phyloP scores from a whole-genome alignment of 1,284 basidiomycete species.

The Leccinum fallax region DNA sequence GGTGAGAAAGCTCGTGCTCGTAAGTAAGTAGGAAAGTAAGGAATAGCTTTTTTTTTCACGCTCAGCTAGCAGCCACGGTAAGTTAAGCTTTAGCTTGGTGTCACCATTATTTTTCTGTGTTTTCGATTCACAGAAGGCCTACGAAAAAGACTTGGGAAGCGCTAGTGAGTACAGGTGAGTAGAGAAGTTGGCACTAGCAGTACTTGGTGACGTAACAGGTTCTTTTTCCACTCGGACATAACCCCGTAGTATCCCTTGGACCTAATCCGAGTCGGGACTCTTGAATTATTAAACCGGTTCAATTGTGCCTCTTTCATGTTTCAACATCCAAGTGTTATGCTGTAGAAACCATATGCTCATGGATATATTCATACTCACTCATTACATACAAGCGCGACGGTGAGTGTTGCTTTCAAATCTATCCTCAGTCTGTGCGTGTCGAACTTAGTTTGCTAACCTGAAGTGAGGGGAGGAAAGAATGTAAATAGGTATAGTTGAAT shows the following conservation, averaged over 20 bases:
- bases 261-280: background rate
- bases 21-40: too few relatives aligned
- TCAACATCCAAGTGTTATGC: background rate
- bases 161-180: too few relatives aligned
- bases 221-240: too few relatives aligned
- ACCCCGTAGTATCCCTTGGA: background rate
- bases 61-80: too few relatives aligned
- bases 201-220: too few relatives aligned
- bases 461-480: too few relatives aligned
- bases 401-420: constrained; percentile 29
- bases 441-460: too few relatives aligned
- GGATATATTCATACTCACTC: constrained; percentile 5
- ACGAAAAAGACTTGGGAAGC: too few relatives aligned
- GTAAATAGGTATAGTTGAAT: too few relatives aligned
- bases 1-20: background rate
- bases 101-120: too few relatives aligned
- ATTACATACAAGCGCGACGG: constrained; percentile 72
- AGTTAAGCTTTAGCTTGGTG: too few relatives aligned
- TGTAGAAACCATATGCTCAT: background rate
- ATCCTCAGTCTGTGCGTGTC: constrained; percentile 4
- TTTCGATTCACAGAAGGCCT: background rate
- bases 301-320: background rate
- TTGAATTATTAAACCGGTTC: background rate
- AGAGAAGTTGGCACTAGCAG: too few relatives aligned
- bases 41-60: background rate